phyloP scores from a whole-genome alignment of 1,284 basidiomycete species.

The Ceratobasidium sp. region DNA sequence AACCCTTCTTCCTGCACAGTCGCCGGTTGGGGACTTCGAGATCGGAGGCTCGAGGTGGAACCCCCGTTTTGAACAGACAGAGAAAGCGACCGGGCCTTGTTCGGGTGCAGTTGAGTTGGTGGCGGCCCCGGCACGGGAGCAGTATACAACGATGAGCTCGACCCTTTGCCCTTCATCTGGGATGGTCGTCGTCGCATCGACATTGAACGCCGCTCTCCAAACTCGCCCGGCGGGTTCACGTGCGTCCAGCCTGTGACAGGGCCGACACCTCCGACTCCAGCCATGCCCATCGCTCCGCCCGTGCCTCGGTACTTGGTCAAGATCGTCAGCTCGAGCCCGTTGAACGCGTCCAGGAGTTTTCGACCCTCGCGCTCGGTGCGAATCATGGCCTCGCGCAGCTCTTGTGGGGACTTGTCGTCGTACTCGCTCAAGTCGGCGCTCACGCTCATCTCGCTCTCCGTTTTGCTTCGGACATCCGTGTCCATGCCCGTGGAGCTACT shows the following conservation, averaged over 20 bases:
- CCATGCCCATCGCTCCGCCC: slow-evolving; percentile 35
- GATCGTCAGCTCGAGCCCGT: slow-evolving; percentile 72
- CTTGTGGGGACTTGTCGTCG: slow-evolving; percentile 59
- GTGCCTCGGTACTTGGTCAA: slow-evolving; percentile 56
- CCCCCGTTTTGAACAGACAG: background rate
- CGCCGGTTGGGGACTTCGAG: slow-evolving; percentile 29
- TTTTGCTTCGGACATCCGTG: slow-evolving; percentile 29
- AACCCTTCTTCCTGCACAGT: slow-evolving; percentile 27
- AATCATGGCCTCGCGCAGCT: slow-evolving; percentile 69
- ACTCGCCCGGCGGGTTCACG: slow-evolving; percentile 12
- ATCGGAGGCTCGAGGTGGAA: background rate
- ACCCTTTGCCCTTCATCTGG: slow-evolving; percentile 13
- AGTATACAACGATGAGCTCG: slow-evolving; percentile 20
- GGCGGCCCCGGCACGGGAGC: background rate
- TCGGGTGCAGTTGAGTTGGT: slow-evolving; percentile 4
- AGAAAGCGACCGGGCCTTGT: slow-evolving; percentile 24
- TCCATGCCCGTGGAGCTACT: background rate
- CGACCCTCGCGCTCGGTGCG: slow-evolving; percentile 70
- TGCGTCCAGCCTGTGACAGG: slow-evolving; percentile 25
- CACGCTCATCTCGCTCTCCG: slow-evolving; percentile 36
- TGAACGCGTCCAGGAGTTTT: slow-evolving; percentile 74
- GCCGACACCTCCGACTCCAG: slow-evolving; percentile 29
- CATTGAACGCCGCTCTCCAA: background rate
- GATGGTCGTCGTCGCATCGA: slow-evolving; percentile 5
- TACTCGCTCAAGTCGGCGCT: slow-evolving; percentile 37